Evolutionary conservation across 306 rosid genomes (phyloP), one percentile per base, ranked within the genome.

Genomic region (Hylodesmum podocarpum): DNA sequence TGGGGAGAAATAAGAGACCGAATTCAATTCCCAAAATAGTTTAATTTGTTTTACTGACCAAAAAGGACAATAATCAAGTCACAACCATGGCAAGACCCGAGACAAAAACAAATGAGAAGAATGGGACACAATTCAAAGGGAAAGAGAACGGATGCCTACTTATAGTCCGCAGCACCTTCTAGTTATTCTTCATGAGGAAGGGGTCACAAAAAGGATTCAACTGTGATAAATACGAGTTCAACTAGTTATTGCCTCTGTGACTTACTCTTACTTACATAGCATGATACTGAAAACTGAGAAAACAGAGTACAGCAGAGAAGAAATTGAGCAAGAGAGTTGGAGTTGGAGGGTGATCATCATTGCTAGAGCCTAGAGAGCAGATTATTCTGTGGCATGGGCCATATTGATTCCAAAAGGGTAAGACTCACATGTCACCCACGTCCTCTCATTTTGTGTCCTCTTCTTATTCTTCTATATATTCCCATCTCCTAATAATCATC

Each of bases 401-500:
- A 75, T 68, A 28, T 4, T 58, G 22, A 59, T 83, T 83, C 78
- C 71, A 63, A 81, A 78, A 19, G 43, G 46, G 54, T 34, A 14
- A 66, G 70, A 43, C 73, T 88, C 88, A 86, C 85, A 83, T 83
- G 88, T 84, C 86, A 80, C 81, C 81, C 80, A 73, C 71, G 71
- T 72, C 80, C 77, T 58, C 78, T 85, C 83, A 14, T 47, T 47
- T 0, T 68, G 44, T 68, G 66, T 83, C 77, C 49, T 64, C 83
- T 49, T 81, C 78, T 59, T 76, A n/a, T n/a, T n/a, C n/a, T n/a
- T n/a, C n/a, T n/a, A 4, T 69, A 40, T 66, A 40, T 71, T n/a
- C 72, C 44, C 75, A 62, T 40, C 58, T 19, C 73, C 66, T 65
- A 54, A 43, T 13, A 41, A 34, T 29, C 63, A 25, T 22, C 8